These are phyloP conservation scores for Cnidoscolus chayamansa DNA, from an alignment of 441 rosid species.

Conservation along the genomic window DNA sequence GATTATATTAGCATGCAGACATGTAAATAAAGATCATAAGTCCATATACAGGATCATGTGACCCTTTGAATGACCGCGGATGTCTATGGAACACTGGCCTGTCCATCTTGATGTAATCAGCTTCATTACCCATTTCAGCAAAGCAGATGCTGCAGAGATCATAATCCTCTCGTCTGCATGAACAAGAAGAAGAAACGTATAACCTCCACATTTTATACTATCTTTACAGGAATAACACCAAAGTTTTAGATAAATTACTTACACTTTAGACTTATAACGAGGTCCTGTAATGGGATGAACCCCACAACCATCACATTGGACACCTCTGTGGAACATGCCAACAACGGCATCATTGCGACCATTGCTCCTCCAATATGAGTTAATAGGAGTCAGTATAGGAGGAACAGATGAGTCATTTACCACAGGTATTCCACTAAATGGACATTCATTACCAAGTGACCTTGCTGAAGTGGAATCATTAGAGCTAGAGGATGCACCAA, in stretches of 20 bases:
- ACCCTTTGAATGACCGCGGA: conserved; percentile 35
- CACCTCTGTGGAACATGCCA: conserved; percentile 68
- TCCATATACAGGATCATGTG: conserved; percentile 34
- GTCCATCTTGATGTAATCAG: conserved; percentile 67
- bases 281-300: conserved; percentile 80
- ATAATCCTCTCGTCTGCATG: conserved; percentile 67
- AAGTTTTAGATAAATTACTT: conserved; percentile 32
- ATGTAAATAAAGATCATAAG: background rate
- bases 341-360: conserved; percentile 31
- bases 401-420: conserved; percentile 24
- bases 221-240: background rate
- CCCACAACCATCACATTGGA: conserved; percentile 88
- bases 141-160: conserved; percentile 90
- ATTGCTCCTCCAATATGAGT: conserved; percentile 32
- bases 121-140: conserved; percentile 56
- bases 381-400: conserved; percentile 13
- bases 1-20: conserved; percentile 9
- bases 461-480: conserved; percentile 13
- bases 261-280: conserved; percentile 88
- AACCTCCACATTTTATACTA: background rate
- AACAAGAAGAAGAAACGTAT: background rate
- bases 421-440: conserved; percentile 50
- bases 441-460: conserved; percentile 40
- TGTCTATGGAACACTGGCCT: conserved; percentile 46
- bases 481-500: conserved; percentile 17